Base-by-base conservation (phyloP, 768 basidiomycete genomes). In the Termitomyces sp. region DNA sequence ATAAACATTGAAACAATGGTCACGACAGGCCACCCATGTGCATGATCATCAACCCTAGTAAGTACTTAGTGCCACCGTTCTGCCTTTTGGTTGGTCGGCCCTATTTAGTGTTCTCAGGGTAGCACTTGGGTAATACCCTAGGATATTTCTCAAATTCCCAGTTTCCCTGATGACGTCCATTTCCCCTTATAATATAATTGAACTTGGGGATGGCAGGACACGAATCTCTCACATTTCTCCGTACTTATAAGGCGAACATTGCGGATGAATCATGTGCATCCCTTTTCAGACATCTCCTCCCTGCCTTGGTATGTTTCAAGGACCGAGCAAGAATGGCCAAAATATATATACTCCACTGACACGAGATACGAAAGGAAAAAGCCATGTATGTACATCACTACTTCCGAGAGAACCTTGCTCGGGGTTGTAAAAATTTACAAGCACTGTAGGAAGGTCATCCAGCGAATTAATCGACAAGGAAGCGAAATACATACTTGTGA, bases 401-500 rank as follows among this genome's bases (percentile, higher is more conserved):
- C n/a, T n/a, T n/a, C n/a, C 18, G 10, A 14, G 20, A 50, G 6
- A 50, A 50, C 13, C 49, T 32, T 51, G 18, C 24, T 36, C 22
- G 7, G 49, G 33, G n/a, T 22, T 8, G 16, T 1, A 2, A 35
- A 32, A 20, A 18, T 26, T 59, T 42, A 59, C 49, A 56, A 46
- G 40, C 58, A 59, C 58, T 59, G 26, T 2, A 35, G 33, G 22
- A 35, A 24, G 13, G 22, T 49, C 14, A 55, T n/a, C 32, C 20
- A 38, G 32, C 42, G 28, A 3, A 32, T 42, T 4, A 14, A 44
- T 7, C 4, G 18, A 35, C 22, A 10, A 56, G 16, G 8, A 20
- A 18, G 6, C 0, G 26, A 52, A 43, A 49, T 30, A 54, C 55
- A 43, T 35, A 67, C 67, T 60, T 69, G 69, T 51, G 65, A 68